phyloP scores from a whole-genome alignment of 2,329 filamentous ascomycete species.

The Penicillium sp. region DNA sequence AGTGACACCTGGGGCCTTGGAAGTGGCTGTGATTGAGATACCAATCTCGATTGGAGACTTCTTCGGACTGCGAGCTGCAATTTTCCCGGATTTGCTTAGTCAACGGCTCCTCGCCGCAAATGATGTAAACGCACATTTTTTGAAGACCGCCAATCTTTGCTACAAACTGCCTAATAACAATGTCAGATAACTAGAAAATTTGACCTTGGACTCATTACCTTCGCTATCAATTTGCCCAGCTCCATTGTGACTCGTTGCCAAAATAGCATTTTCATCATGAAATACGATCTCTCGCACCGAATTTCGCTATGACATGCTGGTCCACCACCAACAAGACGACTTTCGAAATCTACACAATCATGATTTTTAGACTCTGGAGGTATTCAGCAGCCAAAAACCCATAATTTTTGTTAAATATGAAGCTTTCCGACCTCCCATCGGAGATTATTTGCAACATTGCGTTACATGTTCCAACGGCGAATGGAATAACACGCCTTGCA shows the following conservation, averaged over 20 bases:
- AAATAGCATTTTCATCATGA: neutral
- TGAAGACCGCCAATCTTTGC: neutral
- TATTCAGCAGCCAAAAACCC: neutral
- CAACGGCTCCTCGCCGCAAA: conserved; percentile 13
- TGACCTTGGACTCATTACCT: neutral
- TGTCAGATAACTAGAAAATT: neutral
- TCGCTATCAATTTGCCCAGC: neutral
- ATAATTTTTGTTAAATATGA: conserved; percentile 15
- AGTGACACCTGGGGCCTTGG: conserved; percentile 4
- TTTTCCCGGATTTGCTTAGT: conserved; percentile 29
- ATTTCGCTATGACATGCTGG: neutral
- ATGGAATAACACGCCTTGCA: conserved; percentile 49
- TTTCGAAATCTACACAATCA: neutral
- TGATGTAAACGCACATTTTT: conserved; percentile 9
- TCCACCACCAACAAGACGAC: neutral
- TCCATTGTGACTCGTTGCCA: neutral
- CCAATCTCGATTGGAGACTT: conserved; percentile 17
- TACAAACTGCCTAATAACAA: neutral
- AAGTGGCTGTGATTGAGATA: conserved; percentile 11
- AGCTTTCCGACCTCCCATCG: conserved; percentile 44
- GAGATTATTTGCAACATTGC: conserved; percentile 51
- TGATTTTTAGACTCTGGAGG: neutral
- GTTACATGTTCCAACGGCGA: conserved; percentile 50
- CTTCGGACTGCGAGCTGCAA: conserved; percentile 25
- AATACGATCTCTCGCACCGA: neutral